A percentile compares a stretch with the other conserved stretches of the same genome.
phyloP scores from a whole-genome alignment of 192 early-diverging fungal genomes.

The Chytriomyces sp. region DNA sequence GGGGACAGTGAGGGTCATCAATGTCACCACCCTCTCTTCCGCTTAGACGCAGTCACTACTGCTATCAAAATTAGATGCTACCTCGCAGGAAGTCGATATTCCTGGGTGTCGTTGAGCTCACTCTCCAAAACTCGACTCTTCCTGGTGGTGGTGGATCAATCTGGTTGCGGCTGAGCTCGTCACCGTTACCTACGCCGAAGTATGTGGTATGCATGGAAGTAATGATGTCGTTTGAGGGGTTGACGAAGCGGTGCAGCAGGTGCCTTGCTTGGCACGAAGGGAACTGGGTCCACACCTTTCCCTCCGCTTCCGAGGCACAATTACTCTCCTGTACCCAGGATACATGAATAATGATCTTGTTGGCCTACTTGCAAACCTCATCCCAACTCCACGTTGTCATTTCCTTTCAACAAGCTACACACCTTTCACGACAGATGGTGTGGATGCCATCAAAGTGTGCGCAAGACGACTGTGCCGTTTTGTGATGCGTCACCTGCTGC shows the following conservation, averaged over 20 bases:
- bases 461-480: conserved; percentile 96
- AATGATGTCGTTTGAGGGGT: background rate
- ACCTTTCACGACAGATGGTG: conserved; percentile 91
- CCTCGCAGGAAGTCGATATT: conserved; percentile 59
- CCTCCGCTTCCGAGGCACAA: conserved; percentile 66
- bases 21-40: too few relatives aligned
- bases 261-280: conserved; percentile 47
- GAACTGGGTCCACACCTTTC: conserved; percentile 74
- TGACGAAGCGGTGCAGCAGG: background rate
- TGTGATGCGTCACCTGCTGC: conserved; percentile 94
- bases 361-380: conserved; percentile 90
- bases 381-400: conserved; percentile 98
- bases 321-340: conserved; percentile 94
- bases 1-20: too few relatives aligned
- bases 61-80: conserved; percentile 14
- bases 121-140: conserved; percentile 64
- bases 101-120: conserved; percentile 68
- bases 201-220: conserved; percentile 60
- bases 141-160: conserved; percentile 59
- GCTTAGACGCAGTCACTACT: too few relatives aligned
- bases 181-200: conserved; percentile 70
- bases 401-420: conserved; percentile 95
- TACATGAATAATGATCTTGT: conserved; percentile 99
- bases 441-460: conserved; percentile 87
- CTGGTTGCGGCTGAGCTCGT: conserved; percentile 51